phyloP scores from a whole-genome alignment of 352 stramenopile species.

The Saprolegnia parasitica region DNA sequence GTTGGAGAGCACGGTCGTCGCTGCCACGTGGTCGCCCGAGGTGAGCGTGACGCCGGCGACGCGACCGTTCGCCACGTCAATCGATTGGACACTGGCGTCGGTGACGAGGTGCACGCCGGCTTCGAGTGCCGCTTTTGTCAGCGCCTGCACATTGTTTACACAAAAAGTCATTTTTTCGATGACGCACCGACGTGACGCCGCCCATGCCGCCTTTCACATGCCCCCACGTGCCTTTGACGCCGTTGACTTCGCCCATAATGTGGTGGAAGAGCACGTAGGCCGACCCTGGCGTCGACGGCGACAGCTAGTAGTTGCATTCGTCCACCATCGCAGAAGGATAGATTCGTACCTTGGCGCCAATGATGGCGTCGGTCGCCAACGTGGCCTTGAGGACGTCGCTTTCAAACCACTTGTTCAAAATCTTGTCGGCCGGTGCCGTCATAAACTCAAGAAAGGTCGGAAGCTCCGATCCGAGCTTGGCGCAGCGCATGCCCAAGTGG shows the following conservation, averaged over 20 bases:
- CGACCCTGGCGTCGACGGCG: slow-evolving; percentile 76
- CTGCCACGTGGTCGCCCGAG: slow-evolving; percentile 47
- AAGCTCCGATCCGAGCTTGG: slow-evolving; percentile 66
- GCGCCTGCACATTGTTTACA: slow-evolving; percentile 37
- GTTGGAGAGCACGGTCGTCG: slow-evolving; percentile 72
- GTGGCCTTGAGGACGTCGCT: slow-evolving; percentile 87
- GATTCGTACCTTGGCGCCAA: slow-evolving; percentile 69
- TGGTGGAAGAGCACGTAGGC: slow-evolving; percentile 90
- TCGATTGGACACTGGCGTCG: slow-evolving; percentile 54
- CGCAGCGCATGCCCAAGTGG: slow-evolving; percentile 53
- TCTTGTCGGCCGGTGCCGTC: slow-evolving; percentile 76
- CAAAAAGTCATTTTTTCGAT: background rate
- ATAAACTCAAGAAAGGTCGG: slow-evolving; percentile 87
- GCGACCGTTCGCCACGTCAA: slow-evolving; percentile 44
- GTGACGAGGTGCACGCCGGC: slow-evolving; percentile 72
- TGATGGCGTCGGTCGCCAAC: slow-evolving; percentile 89
- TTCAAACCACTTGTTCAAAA: slow-evolving; percentile 89
- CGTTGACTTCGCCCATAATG: slow-evolving; percentile 89
- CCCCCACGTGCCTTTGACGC: slow-evolving; percentile 82
- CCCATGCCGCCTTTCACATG: slow-evolving; percentile 90
- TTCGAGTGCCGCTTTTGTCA: slow-evolving; percentile 53
- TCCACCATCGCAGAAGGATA: no score
- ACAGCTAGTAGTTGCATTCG: slow-evolving; percentile 43
- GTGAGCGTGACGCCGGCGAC: slow-evolving; percentile 61
- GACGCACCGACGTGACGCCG: slow-evolving; percentile 35